A percentile compares a stretch with the other conserved stretches of the same genome.
Conservation (phyloP, 2,329 filamentous ascomycete species). For the Claviceps pusilla region DNA sequence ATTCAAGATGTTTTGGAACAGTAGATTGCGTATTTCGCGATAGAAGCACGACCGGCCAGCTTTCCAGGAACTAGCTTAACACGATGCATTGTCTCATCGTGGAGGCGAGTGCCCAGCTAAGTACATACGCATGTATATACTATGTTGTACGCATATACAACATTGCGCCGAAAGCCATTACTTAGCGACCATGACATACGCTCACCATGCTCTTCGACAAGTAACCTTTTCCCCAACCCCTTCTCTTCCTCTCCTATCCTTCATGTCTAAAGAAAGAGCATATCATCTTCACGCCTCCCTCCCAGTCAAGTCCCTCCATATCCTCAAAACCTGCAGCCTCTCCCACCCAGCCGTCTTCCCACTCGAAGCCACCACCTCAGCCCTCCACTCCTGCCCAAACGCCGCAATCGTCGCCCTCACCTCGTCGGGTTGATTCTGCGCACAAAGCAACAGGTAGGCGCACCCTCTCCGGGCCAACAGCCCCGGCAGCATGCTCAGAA, state of each 20-base stretch:
- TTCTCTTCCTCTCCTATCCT: background rate
- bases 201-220: background rate
- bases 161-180: background rate
- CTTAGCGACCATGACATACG: background rate
- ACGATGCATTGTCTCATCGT: background rate
- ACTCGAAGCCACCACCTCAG: conserved; percentile 64
- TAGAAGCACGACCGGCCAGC: background rate
- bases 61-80: background rate
- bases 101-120: background rate
- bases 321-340: conserved; percentile 74
- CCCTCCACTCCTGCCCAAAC: conserved; percentile 49
- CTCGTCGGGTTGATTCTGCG: conserved; percentile 69
- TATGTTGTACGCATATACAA: background rate
- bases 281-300: background rate
- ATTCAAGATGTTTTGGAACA: background rate
- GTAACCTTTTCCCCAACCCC: background rate
- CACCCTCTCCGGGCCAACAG: conserved; percentile 55
- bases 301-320: conserved; percentile 45
- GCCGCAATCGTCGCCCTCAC: conserved; percentile 47
- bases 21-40: background rate
- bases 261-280: background rate
- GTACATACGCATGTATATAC: too few relatives aligned
- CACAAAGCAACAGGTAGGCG: conserved; percentile 79
- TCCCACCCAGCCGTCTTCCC: conserved; percentile 90
- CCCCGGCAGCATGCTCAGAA: conserved; percentile 54